Evolutionary conservation across 1,284 basidiomycete genomes (phyloP).

Genomic region (Cryptococcus sp.): DNA sequence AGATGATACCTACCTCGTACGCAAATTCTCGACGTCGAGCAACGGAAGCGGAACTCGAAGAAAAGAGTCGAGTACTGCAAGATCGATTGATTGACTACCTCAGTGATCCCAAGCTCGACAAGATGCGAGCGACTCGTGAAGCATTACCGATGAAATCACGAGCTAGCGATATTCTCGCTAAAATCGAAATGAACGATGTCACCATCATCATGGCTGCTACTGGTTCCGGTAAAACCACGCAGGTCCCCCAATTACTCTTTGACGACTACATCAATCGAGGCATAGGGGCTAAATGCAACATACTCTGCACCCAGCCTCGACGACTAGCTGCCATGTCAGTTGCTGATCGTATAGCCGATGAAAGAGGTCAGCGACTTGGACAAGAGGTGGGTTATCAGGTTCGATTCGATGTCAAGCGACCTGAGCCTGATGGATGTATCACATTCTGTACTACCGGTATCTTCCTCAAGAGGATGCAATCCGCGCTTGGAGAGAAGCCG

Average conservation of each 20-base stretch:
- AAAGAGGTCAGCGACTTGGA: slow-evolving; percentile 74
- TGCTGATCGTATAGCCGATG: slow-evolving; percentile 85
- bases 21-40: slow-evolving; percentile 15
- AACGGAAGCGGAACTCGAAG: slow-evolving; percentile 40
- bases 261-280: slow-evolving; percentile 76
- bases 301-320: slow-evolving; percentile 90
- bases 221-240: slow-evolving; percentile 94
- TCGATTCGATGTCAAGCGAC: slow-evolving; percentile 78
- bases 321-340: slow-evolving; percentile 90
- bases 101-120: slow-evolving; percentile 58
- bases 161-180: slow-evolving; percentile 62
- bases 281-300: slow-evolving; percentile 80
- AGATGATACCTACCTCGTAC: slow-evolving; percentile 27
- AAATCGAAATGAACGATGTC: slow-evolving; percentile 75
- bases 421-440: slow-evolving; percentile 74
- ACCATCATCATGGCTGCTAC: slow-evolving; percentile 93
- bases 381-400: slow-evolving; percentile 83
- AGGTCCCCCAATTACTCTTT: slow-evolving; percentile 87
- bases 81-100: slow-evolving; percentile 62
- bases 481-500: slow-evolving; percentile 56
- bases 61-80: slow-evolving; percentile 62
- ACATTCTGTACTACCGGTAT: slow-evolving; percentile 94
- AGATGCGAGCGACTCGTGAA: slow-evolving; percentile 65
- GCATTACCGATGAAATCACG: slow-evolving; percentile 70
- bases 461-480: slow-evolving; percentile 83